Evolutionary conservation across 2,329 filamentous ascomycete species (phyloP).

Genomic region (Ophiostoma sp.): DNA sequence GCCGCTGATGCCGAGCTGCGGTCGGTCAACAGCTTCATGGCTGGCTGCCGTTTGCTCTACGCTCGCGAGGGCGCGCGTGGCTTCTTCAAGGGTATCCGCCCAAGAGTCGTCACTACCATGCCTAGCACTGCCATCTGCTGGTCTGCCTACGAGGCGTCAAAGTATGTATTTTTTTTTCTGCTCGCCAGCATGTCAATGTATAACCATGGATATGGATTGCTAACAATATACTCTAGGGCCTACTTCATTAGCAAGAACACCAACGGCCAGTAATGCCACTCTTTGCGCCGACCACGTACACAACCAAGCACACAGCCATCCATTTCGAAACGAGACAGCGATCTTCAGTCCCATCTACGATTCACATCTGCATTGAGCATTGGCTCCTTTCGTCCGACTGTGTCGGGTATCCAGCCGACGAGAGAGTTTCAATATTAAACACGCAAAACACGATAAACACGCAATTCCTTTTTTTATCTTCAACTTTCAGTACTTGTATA

Average conservation of each 20-base stretch:
- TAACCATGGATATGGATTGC: not conserved
- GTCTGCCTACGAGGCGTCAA: conserved; percentile 68
- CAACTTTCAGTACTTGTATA: not conserved
- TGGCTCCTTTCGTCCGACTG: not conserved
- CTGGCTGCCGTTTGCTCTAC: conserved; percentile 76
- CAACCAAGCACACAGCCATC: not conserved
- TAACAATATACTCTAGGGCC: conserved; percentile 39
- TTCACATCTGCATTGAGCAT: not conserved
- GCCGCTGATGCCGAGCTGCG: conserved; percentile 75
- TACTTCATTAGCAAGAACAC: conserved; percentile 48
- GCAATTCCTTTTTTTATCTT: not conserved
- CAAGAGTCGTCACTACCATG: conserved; percentile 92
- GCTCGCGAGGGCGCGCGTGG: conserved; percentile 76
- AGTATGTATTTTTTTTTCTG: conserved; percentile 40
- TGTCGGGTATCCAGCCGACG: not conserved
- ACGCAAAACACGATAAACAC: not conserved
- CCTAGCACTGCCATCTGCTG: conserved; percentile 99
- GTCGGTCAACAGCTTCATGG: conserved; percentile 73
- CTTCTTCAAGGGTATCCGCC: conserved; percentile 89
- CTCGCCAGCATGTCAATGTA: not conserved
- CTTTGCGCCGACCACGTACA: not conserved
- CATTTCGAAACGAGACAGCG: conserved; percentile 4
- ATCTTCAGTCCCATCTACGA: conserved; percentile 6
- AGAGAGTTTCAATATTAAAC: not conserved
- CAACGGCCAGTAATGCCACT: conserved; percentile 2